Evolutionary conservation across 108 stramenopile species (phyloP), one percentile per base, ranked within the genome.

Genomic region (Schizochytrium sp.): DNA sequence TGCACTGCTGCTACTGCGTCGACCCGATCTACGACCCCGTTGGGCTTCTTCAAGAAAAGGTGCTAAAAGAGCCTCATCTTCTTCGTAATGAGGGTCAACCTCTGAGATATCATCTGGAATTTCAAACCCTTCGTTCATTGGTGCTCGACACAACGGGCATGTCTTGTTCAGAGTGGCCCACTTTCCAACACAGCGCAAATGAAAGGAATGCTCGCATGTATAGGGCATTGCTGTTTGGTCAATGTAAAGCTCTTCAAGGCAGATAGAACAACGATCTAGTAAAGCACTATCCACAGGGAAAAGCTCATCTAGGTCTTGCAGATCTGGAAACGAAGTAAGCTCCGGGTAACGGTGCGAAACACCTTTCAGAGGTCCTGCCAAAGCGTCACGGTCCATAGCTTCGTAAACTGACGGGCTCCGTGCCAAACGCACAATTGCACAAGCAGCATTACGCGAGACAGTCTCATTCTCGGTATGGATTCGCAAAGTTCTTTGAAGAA

Each of bases 191-290:
- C 76, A 83, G 28, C 55, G 47, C 10, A 83, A 55, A 2, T 83
- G 76, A 50, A 83, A 83, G 53, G 28, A 55, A 28, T 83, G 76
- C 76, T 83, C 76, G 53, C 76, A 83, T 53, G 5, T 42, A 53
- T 55, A 83, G 50, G 76, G 76, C 50, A 83, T 49, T 10, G 50
- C 19, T 5, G 53, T 55, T 38, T 83, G 50, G 13, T 83, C 76
- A 0, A 55, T n/a, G 28, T n/a, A 83, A 40, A 83, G 76, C 76
- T 49, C 50, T 53, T 83, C 76, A 8, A 83, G 76, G 28, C 76
- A 83, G 47, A 83, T 83, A 13, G 76, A 83, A 42, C 76, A 83
- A 28, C 53, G 47, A 10, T 83, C 76, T 53, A 83, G 76, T 38
- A 83, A 83, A 40, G 76, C 76, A 38, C 53, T 55, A 40, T 55